Conservation (phyloP, 441 rosid genomes). For the Jatropha podagrica region DNA sequence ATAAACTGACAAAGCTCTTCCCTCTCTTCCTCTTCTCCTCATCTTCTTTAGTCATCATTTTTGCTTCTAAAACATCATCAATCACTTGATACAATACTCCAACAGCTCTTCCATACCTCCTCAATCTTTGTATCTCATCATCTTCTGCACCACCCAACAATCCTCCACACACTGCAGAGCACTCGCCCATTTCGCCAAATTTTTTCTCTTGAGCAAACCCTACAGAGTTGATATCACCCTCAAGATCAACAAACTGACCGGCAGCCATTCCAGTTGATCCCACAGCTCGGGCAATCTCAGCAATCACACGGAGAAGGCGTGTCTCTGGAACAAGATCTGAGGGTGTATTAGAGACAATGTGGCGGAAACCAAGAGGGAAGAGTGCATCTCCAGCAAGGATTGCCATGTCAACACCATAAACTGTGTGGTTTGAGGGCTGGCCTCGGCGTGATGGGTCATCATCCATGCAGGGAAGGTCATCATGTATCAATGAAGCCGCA, state of each 20-base stretch:
- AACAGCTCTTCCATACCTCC: constrained; percentile 86
- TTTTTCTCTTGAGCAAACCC: constrained; percentile 81
- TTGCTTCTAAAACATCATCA: constrained; percentile 54
- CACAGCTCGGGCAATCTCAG: constrained; percentile 88
- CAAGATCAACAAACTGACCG: constrained; percentile 86
- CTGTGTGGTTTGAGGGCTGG: constrained; percentile 77
- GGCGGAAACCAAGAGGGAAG: constrained; percentile 87
- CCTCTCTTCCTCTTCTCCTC: constrained; percentile 40
- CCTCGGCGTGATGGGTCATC: constrained; percentile 80
- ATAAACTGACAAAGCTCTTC: constrained; percentile 50
- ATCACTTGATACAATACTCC: constrained; percentile 83
- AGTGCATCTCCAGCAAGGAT: constrained; percentile 95
- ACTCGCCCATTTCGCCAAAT: constrained; percentile 79
- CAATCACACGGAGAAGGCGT: constrained; percentile 61
- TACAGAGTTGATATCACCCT: constrained; percentile 57
- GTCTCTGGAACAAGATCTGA: constrained; percentile 62
- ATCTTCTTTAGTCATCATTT: constrained; percentile 15
- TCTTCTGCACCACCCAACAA: constrained; percentile 74
- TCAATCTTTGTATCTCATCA: constrained; percentile 55
- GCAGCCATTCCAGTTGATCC: constrained; percentile 98
- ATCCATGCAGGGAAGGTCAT: constrained; percentile 96
- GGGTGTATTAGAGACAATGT: constrained; percentile 76
- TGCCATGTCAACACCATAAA: constrained; percentile 77
- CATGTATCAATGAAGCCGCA: constrained; percentile 87
- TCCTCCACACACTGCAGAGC: constrained; percentile 94